Percentiles rank a stretch among this genome's conserved stretches.
These are phyloP conservation scores for Penicillium desertorum DNA, from an alignment of 495 filamentous ascomycete genomes.

Conservation along the genomic window DNA sequence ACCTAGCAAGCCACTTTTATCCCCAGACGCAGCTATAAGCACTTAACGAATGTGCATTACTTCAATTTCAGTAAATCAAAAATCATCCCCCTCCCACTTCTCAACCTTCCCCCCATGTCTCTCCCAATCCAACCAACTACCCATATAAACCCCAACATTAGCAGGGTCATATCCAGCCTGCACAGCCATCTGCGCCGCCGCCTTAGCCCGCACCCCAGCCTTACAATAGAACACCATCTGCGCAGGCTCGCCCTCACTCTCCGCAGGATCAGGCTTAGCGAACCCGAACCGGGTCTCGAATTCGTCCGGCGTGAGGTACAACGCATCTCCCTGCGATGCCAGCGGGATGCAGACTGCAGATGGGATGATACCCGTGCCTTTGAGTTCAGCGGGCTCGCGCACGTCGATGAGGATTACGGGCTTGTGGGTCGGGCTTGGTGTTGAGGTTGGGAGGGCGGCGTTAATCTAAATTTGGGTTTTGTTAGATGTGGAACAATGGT, in stretches of 20 bases:
- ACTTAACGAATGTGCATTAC: neutral
- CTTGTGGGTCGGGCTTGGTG: conserved; percentile 25
- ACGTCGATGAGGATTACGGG: conserved; percentile 60
- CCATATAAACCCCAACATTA: conserved; percentile 74
- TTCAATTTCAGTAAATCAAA: neutral
- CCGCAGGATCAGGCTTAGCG: conserved; percentile 39
- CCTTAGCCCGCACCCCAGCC: conserved; percentile 76
- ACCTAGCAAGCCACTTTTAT: neutral
- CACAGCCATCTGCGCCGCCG: conserved; percentile 77
- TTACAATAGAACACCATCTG: conserved; percentile 87
- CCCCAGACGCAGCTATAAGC: neutral
- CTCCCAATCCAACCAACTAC: conserved; percentile 90
- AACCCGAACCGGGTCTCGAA: conserved; percentile 60
- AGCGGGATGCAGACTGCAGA: conserved; percentile 78
- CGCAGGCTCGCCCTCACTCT: conserved; percentile 8
- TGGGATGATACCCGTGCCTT: conserved; percentile 70
- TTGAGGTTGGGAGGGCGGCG: conserved; percentile 33
- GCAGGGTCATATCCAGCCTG: conserved; percentile 73
- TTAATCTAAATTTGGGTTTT: conserved; percentile 34
- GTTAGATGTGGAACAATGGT: neutral
- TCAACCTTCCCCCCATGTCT: conserved; percentile 63
- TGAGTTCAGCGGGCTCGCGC: conserved; percentile 80
- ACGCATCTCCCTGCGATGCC: conserved; percentile 69
- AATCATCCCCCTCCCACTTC: conserved; percentile 44
- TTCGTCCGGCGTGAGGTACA: conserved; percentile 69